Conservation (phyloP, 345 rosid genomes). For the Aquilaria sinensis region DNA sequence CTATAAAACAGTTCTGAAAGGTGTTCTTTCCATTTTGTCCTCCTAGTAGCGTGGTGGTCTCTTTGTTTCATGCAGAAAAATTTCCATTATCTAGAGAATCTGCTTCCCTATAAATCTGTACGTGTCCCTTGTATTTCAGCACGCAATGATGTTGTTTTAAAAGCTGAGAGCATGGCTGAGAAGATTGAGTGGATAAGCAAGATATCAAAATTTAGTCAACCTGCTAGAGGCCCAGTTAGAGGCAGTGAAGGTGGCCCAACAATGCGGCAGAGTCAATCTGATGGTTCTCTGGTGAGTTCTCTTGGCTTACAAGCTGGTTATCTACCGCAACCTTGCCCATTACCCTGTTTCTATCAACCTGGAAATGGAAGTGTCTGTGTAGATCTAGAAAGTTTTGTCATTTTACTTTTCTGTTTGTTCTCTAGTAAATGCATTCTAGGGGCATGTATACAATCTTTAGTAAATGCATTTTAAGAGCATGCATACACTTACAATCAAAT, state of each 20-base stretch:
- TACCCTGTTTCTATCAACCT: neutral
- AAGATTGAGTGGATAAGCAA: slow-evolving; percentile 88
- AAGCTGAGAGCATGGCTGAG: slow-evolving; percentile 84
- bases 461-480: too few relatives aligned
- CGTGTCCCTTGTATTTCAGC: slow-evolving; percentile 38
- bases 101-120: neutral
- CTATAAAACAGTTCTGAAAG: slow-evolving; percentile 85
- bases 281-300: slow-evolving; percentile 88
- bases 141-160: slow-evolving; percentile 68
- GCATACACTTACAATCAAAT: too few relatives aligned
- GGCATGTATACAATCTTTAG: too few relatives aligned
- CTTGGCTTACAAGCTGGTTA: neutral
- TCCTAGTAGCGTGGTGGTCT: neutral
- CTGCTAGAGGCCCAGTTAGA: slow-evolving; percentile 55
- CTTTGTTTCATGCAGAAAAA: neutral
- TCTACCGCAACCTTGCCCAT: neutral
- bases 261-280: slow-evolving; percentile 86
- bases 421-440: neutral
- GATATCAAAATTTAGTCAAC: slow-evolving; percentile 55
- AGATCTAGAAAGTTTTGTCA: neutral
- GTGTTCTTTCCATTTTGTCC: slow-evolving; percentile 19
- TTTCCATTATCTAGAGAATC: slow-evolving; percentile 4
- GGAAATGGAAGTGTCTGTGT: neutral
- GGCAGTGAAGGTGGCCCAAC: slow-evolving; percentile 37
- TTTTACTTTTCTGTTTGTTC: neutral